Conservation (phyloP, 192 early-diverging fungal species). For the Coemansia aciculifera region DNA sequence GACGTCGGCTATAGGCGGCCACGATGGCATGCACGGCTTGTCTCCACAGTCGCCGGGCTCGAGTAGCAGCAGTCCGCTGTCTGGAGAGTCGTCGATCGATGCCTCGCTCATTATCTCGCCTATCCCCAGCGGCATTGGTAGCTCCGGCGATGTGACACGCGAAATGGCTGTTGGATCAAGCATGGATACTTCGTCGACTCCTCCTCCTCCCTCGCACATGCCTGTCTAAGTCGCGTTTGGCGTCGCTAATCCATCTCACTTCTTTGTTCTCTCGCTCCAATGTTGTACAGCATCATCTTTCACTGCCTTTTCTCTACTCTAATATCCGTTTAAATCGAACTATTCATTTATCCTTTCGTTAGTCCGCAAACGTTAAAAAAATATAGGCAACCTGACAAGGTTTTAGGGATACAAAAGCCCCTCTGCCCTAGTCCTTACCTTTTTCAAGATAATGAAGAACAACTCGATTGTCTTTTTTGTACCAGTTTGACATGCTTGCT, state of each 20-base stretch:
- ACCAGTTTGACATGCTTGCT: not conserved
- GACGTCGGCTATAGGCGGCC: slow-evolving; percentile 14
- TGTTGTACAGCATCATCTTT: slow-evolving; percentile 29
- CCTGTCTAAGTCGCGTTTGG: slow-evolving; percentile 6
- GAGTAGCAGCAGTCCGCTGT: slow-evolving; percentile 17
- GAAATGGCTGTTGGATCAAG: slow-evolving; percentile 11
- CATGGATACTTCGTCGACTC: slow-evolving; percentile 21
- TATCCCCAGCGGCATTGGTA: slow-evolving; percentile 19
- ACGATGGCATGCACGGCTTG: not conserved
- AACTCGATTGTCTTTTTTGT: too few relatives aligned
- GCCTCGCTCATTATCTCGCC: slow-evolving; percentile 20
- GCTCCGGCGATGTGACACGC: not conserved
- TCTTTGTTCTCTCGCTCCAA: slow-evolving; percentile 2
- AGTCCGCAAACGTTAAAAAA: too few relatives aligned
- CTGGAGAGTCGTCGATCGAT: slow-evolving; percentile 7
- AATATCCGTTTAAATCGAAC: not conserved
- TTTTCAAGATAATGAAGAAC: too few relatives aligned
- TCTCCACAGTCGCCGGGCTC: not conserved
- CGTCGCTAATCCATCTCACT: not conserved
- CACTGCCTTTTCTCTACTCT: slow-evolving; percentile 3
- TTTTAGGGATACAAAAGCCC: too few relatives aligned
- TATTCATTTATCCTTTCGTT: too few relatives aligned
- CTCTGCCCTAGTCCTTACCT: too few relatives aligned
- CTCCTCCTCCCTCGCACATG: slow-evolving; percentile 22
- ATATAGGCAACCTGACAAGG: too few relatives aligned